phyloP scores from a whole-genome alignment of 805 yeast genomes.

The Isabelozyma rhagii region DNA sequence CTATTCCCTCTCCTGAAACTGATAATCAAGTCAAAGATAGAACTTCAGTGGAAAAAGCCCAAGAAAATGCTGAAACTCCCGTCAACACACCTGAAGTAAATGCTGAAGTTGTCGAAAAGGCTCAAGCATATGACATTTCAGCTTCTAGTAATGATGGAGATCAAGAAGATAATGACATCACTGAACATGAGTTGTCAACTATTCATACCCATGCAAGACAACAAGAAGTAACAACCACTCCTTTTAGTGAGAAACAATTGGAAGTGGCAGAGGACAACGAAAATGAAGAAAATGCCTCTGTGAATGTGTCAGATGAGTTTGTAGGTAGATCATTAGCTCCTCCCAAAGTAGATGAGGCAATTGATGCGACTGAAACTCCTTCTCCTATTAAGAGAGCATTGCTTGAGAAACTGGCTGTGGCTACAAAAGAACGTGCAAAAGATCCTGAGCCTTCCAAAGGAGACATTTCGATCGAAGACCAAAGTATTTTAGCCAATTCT shows the following conservation, averaged over 20 bases:
- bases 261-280: constrained; percentile 7
- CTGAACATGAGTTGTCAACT: constrained; percentile 17
- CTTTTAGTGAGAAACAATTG: background rate
- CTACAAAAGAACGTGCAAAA: background rate
- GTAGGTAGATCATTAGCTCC: constrained; percentile 15
- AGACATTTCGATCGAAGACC: constrained; percentile 9
- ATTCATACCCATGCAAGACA: background rate
- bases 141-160: constrained; percentile 33
- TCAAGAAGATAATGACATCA: constrained; percentile 32
- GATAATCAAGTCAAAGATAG: background rate
- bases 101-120: background rate
- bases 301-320: constrained; percentile 13
- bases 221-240: background rate
- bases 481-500: constrained; percentile 40
- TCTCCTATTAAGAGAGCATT: background rate
- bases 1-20: background rate
- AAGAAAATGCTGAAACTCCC: background rate
- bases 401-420: background rate
- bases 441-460: background rate
- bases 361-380: constrained; percentile 19
- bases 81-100: background rate
- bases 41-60: background rate
- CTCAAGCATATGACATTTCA: background rate
- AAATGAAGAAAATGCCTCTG: background rate
- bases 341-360: constrained; percentile 11